phyloP scores from a whole-genome alignment of 768 basidiomycete species.

The Fomitopsis serialis region DNA sequence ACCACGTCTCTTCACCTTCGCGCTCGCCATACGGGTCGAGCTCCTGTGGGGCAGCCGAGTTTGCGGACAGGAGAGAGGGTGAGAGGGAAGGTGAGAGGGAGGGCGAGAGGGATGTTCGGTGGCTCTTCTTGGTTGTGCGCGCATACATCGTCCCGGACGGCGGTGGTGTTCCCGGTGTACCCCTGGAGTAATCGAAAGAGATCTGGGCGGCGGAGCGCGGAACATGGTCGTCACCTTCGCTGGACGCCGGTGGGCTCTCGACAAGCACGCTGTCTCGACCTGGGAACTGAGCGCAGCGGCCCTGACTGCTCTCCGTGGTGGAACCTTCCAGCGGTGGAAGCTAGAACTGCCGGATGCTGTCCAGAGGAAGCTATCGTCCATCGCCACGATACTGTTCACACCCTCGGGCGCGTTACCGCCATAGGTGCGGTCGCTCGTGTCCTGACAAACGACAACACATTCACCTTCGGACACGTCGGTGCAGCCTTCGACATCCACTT shows the following conservation, averaged over 20 bases:
- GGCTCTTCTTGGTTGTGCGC: neutral
- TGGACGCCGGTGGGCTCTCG: slow-evolving; percentile 3
- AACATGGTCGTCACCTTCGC: slow-evolving; percentile 7
- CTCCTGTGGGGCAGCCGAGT: neutral
- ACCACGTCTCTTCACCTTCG: slow-evolving; percentile 34
- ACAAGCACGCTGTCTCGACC: neutral
- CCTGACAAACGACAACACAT: slow-evolving; percentile 79
- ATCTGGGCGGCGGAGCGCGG: slow-evolving; percentile 7
- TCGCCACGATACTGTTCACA: slow-evolving; percentile 76
- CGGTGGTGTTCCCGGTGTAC: slow-evolving; percentile 8
- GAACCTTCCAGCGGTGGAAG: slow-evolving; percentile 78
- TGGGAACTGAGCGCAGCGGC: slow-evolving; percentile 15
- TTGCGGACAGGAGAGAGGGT: slow-evolving; percentile 20
- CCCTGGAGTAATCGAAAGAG: slow-evolving; percentile 12
- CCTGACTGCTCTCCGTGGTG: slow-evolving; percentile 39
- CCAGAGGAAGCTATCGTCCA: slow-evolving; percentile 87
- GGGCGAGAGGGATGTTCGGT: slow-evolving; percentile 9
- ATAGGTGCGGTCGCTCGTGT: slow-evolving; percentile 36
- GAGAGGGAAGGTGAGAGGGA: slow-evolving; percentile 20
- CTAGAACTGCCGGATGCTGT: slow-evolving; percentile 81
- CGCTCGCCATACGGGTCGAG: slow-evolving; percentile 11
- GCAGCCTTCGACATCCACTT: slow-evolving; percentile 84
- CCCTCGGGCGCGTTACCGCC: slow-evolving; percentile 42
- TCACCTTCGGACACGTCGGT: slow-evolving; percentile 83
- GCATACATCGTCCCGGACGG: slow-evolving; percentile 2